Base-by-base conservation (phyloP, 1,139 yeast genomes). In the Groenewaldozyma auringiensis region DNA sequence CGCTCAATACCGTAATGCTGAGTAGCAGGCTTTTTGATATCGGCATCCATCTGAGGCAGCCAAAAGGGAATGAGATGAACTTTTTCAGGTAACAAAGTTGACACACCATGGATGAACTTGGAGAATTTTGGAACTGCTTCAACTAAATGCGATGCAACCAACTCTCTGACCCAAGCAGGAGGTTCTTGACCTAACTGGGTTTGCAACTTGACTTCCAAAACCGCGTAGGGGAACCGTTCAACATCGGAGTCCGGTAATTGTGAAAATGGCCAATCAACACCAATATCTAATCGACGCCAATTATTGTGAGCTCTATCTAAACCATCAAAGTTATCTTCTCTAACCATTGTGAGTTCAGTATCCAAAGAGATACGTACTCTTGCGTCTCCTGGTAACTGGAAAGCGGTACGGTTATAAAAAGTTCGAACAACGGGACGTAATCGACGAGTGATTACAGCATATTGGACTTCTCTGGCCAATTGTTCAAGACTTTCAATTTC, bases 151-250 rank as follows among this genome's bases (percentile, higher is more conserved):
- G 95, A 83, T 1, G 88, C 72, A 37, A 89, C 88, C 63, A 92
- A 76, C 55, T 92, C 96, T 56, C 94, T 79, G 40, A 92, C 94
- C 98, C 98, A 92, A 53, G 77, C 81, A 14, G 98, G 98, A 37
- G 98, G 98, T 65, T 92, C 98, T 69, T 92, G 98, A 47, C 98
- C 98, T 68, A 92, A 63, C 69, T 92, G 98, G 4, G 98, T 92
- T 68, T 92, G 98, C 54, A 92, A 75, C 68, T 92, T 92, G 49
- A 92, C 98, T 69, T 92, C 98, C 55, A 92, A 73, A 41, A 92
- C 96, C 1, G 98, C 98, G 65, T 92, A 92, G 13, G 98, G 98
- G 69, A 92, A 92, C 58, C 96, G 75, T 61, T 92, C 92, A 44
- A 83, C 79, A 62, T 92, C 98, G 53, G 76, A 74, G 40, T 83